These are phyloP conservation scores for Cryphonectria nitschkei DNA, from an alignment of 2,329 filamentous ascomycete species.

Conservation along the genomic window DNA sequence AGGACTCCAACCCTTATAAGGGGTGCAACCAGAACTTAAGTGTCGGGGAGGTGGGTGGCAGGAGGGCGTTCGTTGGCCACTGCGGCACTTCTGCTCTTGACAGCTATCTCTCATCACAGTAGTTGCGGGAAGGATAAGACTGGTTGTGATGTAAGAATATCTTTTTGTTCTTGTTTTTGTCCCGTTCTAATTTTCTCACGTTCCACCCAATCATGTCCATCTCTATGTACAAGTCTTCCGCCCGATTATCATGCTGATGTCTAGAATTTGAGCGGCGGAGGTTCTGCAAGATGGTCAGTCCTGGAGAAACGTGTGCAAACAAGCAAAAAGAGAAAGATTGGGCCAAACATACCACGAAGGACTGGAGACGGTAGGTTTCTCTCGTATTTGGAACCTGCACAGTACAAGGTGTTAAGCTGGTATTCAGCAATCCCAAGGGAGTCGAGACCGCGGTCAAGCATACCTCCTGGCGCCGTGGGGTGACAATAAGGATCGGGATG, in stretches of 20 bases:
- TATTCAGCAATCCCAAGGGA: not conserved
- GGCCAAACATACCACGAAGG: slow-evolving; percentile 71
- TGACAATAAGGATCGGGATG: slow-evolving; percentile 91
- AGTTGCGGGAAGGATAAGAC: not conserved
- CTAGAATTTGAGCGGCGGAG: slow-evolving; percentile 54
- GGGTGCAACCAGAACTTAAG: not conserved
- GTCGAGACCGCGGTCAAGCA: slow-evolving; percentile 33
- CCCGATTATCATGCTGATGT: slow-evolving; percentile 23
- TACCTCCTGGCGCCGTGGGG: slow-evolving; percentile 93
- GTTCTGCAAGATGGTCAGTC: slow-evolving; percentile 43
- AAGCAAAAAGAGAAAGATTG: not conserved
- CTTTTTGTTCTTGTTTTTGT: not conserved
- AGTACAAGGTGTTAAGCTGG: slow-evolving; percentile 11
- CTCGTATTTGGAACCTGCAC: slow-evolving; percentile 89
- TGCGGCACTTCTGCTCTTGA: not conserved
- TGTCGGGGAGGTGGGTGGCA: not conserved
- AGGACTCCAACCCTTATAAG: not conserved
- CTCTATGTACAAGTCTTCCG: slow-evolving; percentile 41
- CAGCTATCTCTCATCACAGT: not conserved
- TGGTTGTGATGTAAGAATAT: not conserved
- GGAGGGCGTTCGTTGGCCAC: not conserved
- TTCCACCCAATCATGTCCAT: not conserved
- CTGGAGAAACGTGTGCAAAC: not conserved
- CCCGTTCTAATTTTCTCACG: not conserved
- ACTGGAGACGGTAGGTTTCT: slow-evolving; percentile 83